Conservation (phyloP, 345 rosid genomes). For the Cardamine occulta region DNA sequence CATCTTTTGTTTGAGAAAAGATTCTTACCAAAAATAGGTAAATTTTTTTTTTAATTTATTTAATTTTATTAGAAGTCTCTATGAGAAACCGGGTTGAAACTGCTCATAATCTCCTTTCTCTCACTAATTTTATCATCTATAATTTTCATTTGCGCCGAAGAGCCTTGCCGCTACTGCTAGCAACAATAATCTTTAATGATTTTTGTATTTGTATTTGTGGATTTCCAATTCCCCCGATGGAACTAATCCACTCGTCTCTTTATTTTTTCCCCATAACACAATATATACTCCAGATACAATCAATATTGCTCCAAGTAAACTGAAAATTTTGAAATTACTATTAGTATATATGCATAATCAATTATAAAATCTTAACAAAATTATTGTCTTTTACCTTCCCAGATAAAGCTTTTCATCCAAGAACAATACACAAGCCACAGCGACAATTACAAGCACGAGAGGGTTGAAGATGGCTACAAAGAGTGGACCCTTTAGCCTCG, state of each 20-base stretch:
- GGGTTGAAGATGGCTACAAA: constrained; percentile 52
- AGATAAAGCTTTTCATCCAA: constrained; percentile 49
- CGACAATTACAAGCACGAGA: constrained; percentile 45
- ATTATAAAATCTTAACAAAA: neutral
- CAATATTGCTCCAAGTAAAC: constrained; percentile 54
- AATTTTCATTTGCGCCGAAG: neutral
- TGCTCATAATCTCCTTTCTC: neutral
- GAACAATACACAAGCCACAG: constrained; percentile 37
- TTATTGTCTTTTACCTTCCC: constrained; percentile 45
- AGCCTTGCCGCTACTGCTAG: neutral
- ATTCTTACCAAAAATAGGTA: too few species aligned
- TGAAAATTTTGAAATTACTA: constrained; percentile 23
- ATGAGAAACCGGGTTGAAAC: too few species aligned
- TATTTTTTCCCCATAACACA: constrained; percentile 63
- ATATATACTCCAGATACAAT: constrained; percentile 54
- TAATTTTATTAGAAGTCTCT: too few species aligned
- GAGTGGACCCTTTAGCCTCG: constrained; percentile 48
- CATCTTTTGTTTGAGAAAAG: too few species aligned
- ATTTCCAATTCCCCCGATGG: neutral
- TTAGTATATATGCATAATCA: too few species aligned
- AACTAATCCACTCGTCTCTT: constrained; percentile 44
- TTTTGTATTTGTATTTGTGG: neutral
- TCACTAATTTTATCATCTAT: neutral
- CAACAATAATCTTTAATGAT: constrained; percentile 23
- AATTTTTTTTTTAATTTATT: too few species aligned